These are phyloP conservation scores for Talaromyces trachyspermus DNA, from an alignment of 495 filamentous ascomycete genomes.

Conservation along the genomic window DNA sequence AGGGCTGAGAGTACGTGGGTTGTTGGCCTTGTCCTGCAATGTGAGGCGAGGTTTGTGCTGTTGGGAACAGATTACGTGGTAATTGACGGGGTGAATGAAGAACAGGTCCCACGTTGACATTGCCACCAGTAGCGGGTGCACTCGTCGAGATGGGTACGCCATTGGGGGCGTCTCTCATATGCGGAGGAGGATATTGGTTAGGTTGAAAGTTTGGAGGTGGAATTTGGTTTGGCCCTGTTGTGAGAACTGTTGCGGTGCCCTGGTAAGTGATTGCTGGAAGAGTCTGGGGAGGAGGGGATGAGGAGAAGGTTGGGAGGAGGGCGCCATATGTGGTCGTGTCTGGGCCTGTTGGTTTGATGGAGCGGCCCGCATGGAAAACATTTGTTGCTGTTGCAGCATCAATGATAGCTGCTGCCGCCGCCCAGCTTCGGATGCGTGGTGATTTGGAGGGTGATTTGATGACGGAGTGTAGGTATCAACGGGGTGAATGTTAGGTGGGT, in stretches of 20 bases:
- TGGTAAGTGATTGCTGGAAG: background rate
- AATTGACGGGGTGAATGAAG: background rate
- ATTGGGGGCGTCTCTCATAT: background rate
- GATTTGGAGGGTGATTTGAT: too few species aligned
- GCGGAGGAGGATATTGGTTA: background rate
- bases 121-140: background rate
- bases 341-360: background rate
- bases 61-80: background rate
- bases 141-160: background rate
- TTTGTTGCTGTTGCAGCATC: conserved; percentile 2
- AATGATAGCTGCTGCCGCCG: too few species aligned
- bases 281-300: background rate
- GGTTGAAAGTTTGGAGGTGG: background rate
- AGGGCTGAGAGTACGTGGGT: background rate
- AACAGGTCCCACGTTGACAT: background rate
- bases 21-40: background rate
- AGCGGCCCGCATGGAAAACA: too few species aligned
- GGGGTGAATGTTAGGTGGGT: too few species aligned
- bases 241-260: background rate
- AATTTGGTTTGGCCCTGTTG: background rate
- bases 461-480: too few species aligned
- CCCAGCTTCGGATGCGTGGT: too few species aligned
- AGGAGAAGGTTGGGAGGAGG: background rate
- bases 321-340: background rate
- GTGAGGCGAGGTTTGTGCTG: background rate